Conservation (phyloP, 1,139 yeast genomes). For the Suhomyces yuchorum region DNA sequence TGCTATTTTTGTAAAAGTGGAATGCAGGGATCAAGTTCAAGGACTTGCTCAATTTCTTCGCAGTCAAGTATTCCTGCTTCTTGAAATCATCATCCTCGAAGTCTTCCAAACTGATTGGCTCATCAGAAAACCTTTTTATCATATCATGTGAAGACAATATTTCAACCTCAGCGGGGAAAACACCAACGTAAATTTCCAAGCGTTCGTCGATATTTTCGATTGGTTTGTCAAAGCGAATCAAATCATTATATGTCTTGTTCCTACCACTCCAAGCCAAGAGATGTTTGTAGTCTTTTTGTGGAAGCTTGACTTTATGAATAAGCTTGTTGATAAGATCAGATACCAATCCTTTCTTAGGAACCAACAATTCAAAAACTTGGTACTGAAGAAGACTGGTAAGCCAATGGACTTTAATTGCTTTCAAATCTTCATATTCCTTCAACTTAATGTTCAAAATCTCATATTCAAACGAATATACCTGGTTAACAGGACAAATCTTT, state of each 20-base stretch:
- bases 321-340: conserved; percentile 58
- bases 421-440: conserved; percentile 76
- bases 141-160: conserved; percentile 42
- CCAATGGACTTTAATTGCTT: conserved; percentile 65
- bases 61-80: conserved; percentile 31
- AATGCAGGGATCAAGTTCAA: conserved; percentile 51
- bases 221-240: conserved; percentile 39
- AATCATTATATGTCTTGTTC: conserved; percentile 42
- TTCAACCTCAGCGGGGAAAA: conserved; percentile 49
- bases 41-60: conserved; percentile 37
- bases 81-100: conserved; percentile 27
- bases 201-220: conserved; percentile 38
- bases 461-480: conserved; percentile 58
- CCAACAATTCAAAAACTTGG: conserved; percentile 68
- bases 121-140: conserved; percentile 31
- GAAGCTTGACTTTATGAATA: conserved; percentile 55
- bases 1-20: conserved; percentile 76
- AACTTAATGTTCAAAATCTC: conserved; percentile 77
- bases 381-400: conserved; percentile 61
- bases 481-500: conserved; percentile 50
- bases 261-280: conserved; percentile 62
- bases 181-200: conserved; percentile 44
- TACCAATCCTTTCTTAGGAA: conserved; percentile 63
- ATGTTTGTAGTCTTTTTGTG: conserved; percentile 49
- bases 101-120: conserved; percentile 24